Base-by-base conservation (phyloP, 768 basidiomycete species). In the Russula emetica region DNA sequence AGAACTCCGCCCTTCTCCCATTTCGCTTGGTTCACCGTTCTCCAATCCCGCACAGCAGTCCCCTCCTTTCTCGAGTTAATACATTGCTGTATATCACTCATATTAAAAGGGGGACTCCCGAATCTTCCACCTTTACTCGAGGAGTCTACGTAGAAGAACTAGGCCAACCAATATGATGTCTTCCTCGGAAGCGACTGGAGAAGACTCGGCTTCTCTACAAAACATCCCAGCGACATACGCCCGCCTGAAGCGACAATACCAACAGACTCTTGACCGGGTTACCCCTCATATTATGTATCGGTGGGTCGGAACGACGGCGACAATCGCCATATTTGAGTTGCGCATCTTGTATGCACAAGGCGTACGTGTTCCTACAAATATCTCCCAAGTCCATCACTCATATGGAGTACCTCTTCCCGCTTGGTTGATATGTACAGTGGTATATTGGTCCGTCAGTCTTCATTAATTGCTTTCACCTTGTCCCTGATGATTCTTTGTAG, bases 251-350 rank as follows among this genome's bases (percentile, higher is more conserved):
- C 83, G 92, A 32, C 85, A 87, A 72, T 94, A 95, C 74, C 94
- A 96, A 74, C 86, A 88, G 72, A 74, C 84, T 28, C 82, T 98
- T n/a, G 97, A 99, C 80, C 84, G 91, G 28, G 86, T 88, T 79
- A 97, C 96, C 3, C 97, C 97, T 0, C 85, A 93, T 72, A 83
- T 88, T 34, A 75, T 92, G n/a, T 83, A 95, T 70, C 84, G 97
- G 63, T 99, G 97, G 97, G 70, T 92, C 28, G 84, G 80, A 42
- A 92, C 92, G 3, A 79, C 79, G 4, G 90, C 81, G 5, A 71
- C 97, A 16, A 76, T 95, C 61, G 71, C 78, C 26, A 40, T 98
- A 40, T 98, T 99, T 73, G 78, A 90, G 70, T 74, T 98, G 58
- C 82, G 96, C 63, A 94, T 99, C 69, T 79, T 98, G 14, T 72